Percentiles rank a stretch among this genome's conserved stretches.
phyloP scores from a whole-genome alignment of 495 filamentous ascomycete genomes.

The Neurospora tetraspora region DNA sequence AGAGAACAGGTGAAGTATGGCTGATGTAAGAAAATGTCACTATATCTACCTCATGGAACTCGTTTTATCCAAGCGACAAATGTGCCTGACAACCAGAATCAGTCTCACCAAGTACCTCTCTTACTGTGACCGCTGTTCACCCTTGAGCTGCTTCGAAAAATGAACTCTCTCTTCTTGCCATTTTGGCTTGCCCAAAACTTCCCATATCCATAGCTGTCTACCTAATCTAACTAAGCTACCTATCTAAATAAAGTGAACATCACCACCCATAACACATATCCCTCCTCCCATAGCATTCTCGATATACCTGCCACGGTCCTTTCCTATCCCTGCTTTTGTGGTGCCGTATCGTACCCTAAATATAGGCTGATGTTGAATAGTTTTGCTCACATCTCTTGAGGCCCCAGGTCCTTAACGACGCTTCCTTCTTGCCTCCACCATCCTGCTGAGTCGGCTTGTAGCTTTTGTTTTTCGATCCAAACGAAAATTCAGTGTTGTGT shows the following conservation, averaged over 20 bases:
- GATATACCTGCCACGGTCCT: neutral
- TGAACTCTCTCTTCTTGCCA: neutral
- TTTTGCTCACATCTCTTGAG: neutral
- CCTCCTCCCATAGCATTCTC: neutral
- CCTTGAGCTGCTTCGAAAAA: neutral
- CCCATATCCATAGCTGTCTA: neutral
- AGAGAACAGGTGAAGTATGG: neutral
- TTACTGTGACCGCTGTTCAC: neutral
- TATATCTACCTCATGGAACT: neutral
- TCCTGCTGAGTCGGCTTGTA: neutral
- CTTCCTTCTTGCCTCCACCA: neutral
- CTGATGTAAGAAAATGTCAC: neutral
- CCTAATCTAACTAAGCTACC: neutral
- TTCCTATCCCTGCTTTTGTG: neutral
- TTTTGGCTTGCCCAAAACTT: neutral
- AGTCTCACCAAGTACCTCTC: neutral
- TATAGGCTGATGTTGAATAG: neutral
- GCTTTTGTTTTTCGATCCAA: neutral
- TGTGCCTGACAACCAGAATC: neutral
- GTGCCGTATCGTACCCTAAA: neutral
- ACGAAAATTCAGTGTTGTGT: neutral
- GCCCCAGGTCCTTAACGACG: neutral
- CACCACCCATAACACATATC: neutral
- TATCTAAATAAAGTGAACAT: neutral
- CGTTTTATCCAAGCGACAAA: neutral